Base-by-base conservation (phyloP, 768 basidiomycete species). In the Cystofilobasidium macerans region DNA sequence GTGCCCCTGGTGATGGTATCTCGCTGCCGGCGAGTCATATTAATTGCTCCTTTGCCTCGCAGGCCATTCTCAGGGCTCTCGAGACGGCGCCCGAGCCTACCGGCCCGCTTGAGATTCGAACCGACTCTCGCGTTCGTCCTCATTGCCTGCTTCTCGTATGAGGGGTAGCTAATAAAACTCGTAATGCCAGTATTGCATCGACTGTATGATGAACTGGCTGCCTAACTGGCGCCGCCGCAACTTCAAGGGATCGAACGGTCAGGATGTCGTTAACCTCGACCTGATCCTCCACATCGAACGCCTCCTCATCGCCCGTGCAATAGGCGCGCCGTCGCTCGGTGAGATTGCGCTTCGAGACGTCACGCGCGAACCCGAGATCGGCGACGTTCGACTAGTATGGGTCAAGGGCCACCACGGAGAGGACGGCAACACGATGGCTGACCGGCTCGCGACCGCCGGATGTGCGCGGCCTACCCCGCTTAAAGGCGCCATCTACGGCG, bases 31-130 rank as follows among this genome's bases (percentile, higher is more conserved):
- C n/a, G n/a, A n/a, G n/a, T n/a, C n/a, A n/a, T n/a, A n/a, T n/a
- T n/a, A n/a, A n/a, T n/a, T n/a, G n/a, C n/a, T n/a, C n/a, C n/a
- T n/a, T n/a, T n/a, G n/a, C n/a, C n/a, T n/a, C n/a, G n/a, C n/a
- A 64, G 63, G 63, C 65, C 30, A 67, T 67, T 54, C 35, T 62
- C 35, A 30, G 47, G 18, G 65, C 65, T n/a, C 48, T 67, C 42
- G 65, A 67, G 42, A 62, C 53, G 13, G 60, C 65, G n/a, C 60
- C 65, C 20, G 60, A 56, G 18, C 35, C 38, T 6, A 43, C 13
- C 0, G 42, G 54, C 8, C 65, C 65, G n/a, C 48, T 67, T 24
- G 65, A 67, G 61, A 67, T 67, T n/a, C 13, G 65, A 30, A 61
- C 65, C n/a, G 65, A 67, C 35, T 67, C 53, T n/a, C 56, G 30